Base-by-base conservation (phyloP, 768 basidiomycete genomes). In the Amylocystis lapponica region DNA sequence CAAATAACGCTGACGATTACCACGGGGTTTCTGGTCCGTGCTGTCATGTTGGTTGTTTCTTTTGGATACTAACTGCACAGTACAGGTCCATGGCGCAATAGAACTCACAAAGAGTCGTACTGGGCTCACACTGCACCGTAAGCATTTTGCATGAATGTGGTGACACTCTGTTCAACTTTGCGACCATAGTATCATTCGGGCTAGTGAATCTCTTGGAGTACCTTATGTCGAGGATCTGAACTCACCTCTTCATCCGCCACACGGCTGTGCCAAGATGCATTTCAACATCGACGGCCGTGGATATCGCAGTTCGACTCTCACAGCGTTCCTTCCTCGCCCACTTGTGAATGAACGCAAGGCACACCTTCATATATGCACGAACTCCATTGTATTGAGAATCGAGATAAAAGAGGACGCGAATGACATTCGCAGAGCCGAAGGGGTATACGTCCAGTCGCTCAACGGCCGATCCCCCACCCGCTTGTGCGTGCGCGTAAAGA, bases 201-300 rank as follows among this genome's bases (percentile, higher is more conserved):
- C 35, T 10, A 12, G 19, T 12, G 17, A 52, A 26, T 27, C 45
- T 1, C 32, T 58, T 8, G 57, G 57, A 0, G 31, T 58, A n/a
- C 57, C 52, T 12, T 50, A 47, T 39, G 47, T 54, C 13, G 40
- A 46, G 4, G 57, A 58, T 34, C 36, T 53, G 5, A 53, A 56
- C 45, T 46, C 53, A 17, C 52, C 53, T 12, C 29, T 36, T 9
- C 41, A 47, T 17, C 46, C 54, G 11, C 49, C 54, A 1, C 48
- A 50, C 26, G 48, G 52, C 13, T 50, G 48, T 39, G 50, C 45
- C 9, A 45, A 46, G 4, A 40, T 53, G 30, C 48, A 54, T 31
- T 45, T 56, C 33, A 58, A 54, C 1, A 45, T 56, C 20, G 51
- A 52, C 45, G 39, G 47, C 13, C 5, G 37, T 19, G 47, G 50